phyloP scores from a whole-genome alignment of 2,329 filamentous ascomycete species.

The Dryadomyces quercus-mongolicae region DNA sequence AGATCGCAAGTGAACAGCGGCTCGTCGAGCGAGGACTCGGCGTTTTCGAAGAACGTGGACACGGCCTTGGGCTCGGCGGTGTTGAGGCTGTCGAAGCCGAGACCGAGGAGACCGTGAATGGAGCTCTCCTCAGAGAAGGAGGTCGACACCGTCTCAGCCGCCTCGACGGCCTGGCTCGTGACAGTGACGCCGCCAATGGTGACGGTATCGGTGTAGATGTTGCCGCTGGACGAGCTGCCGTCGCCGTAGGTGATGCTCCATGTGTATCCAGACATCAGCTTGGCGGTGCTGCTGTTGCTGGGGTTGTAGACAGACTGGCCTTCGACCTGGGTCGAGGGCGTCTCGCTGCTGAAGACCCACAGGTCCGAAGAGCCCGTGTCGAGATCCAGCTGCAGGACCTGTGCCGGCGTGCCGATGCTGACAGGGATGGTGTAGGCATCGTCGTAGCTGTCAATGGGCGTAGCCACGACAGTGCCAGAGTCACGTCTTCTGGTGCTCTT shows the following conservation, averaged over 20 bases:
- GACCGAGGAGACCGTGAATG: slow-evolving; percentile 30
- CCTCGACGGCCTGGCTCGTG: slow-evolving; percentile 28
- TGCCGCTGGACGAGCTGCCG: slow-evolving; percentile 25
- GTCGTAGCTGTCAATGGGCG: slow-evolving; percentile 34
- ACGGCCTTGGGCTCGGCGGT: slow-evolving; percentile 26
- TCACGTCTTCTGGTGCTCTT: slow-evolving; percentile 9
- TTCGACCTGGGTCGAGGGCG: slow-evolving; percentile 18
- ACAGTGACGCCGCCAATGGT: slow-evolving; percentile 29
- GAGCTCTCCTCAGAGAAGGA: slow-evolving; percentile 24
- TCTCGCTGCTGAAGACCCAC: slow-evolving; percentile 32
- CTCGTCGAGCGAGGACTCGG: slow-evolving; percentile 16
- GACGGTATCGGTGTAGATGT: slow-evolving; percentile 29
- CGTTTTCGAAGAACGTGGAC: slow-evolving; percentile 28
- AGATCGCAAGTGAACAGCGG: slow-evolving; percentile 22
- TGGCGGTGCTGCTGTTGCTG: slow-evolving; percentile 23
- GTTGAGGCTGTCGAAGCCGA: slow-evolving; percentile 31
- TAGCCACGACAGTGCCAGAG: slow-evolving; percentile 21
- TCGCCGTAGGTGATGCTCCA: slow-evolving; percentile 32
- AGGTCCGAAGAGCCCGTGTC: slow-evolving; percentile 58
- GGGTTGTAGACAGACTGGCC: slow-evolving; percentile 26
- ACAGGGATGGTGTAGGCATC: slow-evolving; percentile 44
- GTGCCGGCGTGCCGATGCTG: slow-evolving; percentile 38
- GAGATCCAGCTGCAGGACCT: slow-evolving; percentile 50
- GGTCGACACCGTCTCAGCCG: slow-evolving; percentile 26
- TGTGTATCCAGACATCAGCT: slow-evolving; percentile 17